Base-by-base conservation (phyloP, 345 rosid species). In the Acer campestre region DNA sequence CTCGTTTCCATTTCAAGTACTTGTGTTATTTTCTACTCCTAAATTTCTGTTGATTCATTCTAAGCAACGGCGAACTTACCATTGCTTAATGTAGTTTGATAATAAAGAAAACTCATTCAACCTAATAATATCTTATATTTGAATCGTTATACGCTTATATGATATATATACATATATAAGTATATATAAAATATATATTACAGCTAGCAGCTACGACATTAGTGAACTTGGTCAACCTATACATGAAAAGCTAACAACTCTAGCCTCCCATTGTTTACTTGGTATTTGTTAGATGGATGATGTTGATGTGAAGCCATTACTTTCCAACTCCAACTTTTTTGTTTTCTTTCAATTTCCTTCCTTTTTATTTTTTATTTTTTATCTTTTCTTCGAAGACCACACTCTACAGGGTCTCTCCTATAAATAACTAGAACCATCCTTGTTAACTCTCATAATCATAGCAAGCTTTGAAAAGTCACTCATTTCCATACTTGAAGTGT, bases 311-410 rank as follows among this genome's bases (percentile, higher is more conserved):
- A 78, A 71, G 67, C 70, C 61, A 61, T 75, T 72, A 83, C 73
- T 42, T 82, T 81, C 87, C 91, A 80, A 83, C 81, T 88, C 88
- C 88, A 77, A 55, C 70, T 38, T 82, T 48, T 78, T 76, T 27
- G 38, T 27, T 58, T 13, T 79, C 78, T 70, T 59, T 75, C 51
- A 61, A 68, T 78, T 73, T 70, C 44, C 67, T 78, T 2, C 3
- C 2, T n/a, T 59, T 1, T 7, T 58, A 25, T 25, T 25, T 0
- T 25, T 25, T 25, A 25, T 25, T 22, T 59, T 20, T 80, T 63
- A 77, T 23, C 29, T 55, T 40, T 48, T 63, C n/a, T 67, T 72
- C 65, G n/a, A 83, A 75, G 76, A 74, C 75, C 31, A 29, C 62
- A 42, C 44, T 63, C 80, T 23, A 72, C 35, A 3, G 35, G 22